Conservation (phyloP, 257 asterid genomes). For the Datura wrightii region DNA sequence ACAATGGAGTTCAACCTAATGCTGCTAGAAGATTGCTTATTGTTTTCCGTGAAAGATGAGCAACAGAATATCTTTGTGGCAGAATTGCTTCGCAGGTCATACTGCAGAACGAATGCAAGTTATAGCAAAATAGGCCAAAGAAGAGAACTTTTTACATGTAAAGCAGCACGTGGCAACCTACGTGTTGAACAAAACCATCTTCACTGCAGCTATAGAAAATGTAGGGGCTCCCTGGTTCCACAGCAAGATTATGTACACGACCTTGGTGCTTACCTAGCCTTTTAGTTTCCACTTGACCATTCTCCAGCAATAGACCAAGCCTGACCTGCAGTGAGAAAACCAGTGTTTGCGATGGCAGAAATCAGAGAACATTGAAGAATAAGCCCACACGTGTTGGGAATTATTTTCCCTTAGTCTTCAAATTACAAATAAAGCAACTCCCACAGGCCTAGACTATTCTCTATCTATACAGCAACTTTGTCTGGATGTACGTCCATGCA, state of each 20-base stretch:
- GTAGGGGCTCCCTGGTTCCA: constrained; percentile 81
- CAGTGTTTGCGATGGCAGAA: constrained; percentile 20
- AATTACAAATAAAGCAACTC: background rate
- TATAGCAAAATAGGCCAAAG: background rate
- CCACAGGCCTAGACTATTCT: background rate
- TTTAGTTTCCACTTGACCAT: constrained; percentile 67
- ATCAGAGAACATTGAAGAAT: background rate
- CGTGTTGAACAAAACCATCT: constrained; percentile 81
- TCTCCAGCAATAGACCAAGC: constrained; percentile 64
- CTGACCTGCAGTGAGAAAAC: constrained; percentile 61
- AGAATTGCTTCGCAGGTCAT: constrained; percentile 70
- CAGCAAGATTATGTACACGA: constrained; percentile 83
- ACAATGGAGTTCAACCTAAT: constrained; percentile 67
- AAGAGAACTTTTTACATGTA: background rate
- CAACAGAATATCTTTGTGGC: constrained; percentile 71
- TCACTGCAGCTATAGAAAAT: constrained; percentile 82
- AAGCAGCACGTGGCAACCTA: constrained; percentile 43
- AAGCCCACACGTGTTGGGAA: background rate
- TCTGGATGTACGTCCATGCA: background rate
- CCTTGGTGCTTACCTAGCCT: constrained; percentile 69
- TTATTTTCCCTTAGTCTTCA: background rate
- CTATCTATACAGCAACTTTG: background rate
- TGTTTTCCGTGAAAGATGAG: constrained; percentile 49
- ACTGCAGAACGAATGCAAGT: constrained; percentile 55
- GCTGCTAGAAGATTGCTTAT: constrained; percentile 39